Evolutionary conservation across 2,329 filamentous ascomycete genomes (phyloP).

Genomic region (Colletotrichum euphorbiae): DNA sequence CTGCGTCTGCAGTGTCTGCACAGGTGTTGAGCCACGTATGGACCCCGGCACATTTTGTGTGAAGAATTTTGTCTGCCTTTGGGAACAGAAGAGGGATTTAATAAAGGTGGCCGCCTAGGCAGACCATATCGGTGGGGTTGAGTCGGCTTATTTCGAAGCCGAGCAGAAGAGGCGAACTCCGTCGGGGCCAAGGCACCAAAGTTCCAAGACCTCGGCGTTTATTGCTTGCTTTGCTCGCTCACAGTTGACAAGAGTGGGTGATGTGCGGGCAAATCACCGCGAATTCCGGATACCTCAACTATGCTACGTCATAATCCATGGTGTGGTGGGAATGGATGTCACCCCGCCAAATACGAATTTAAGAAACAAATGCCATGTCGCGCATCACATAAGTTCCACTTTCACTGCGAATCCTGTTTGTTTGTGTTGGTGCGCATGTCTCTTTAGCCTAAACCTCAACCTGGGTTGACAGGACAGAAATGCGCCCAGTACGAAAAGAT

Average conservation of each 20-base stretch:
- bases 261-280: slow-evolving; percentile 6
- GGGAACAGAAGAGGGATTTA: neutral
- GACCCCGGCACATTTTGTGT: neutral
- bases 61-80: neutral
- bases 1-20: slow-evolving; percentile 34
- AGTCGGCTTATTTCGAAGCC: neutral
- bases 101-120: neutral
- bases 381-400: neutral
- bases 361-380: slow-evolving; percentile 3
- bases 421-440: neutral
- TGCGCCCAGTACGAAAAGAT: neutral
- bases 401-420: neutral
- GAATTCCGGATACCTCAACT: slow-evolving; percentile 5
- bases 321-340: slow-evolving; percentile 4
- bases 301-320: neutral
- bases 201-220: slow-evolving; percentile 1
- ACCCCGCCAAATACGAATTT: slow-evolving; percentile 4
- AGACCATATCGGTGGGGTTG: neutral
- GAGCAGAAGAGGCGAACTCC: neutral
- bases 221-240: slow-evolving; percentile 14
- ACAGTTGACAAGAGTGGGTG: slow-evolving; percentile 10
- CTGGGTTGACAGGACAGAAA: neutral
- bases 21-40: neutral
- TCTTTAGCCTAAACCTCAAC: neutral
- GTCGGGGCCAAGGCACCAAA: neutral